Conservation (phyloP, 257 asterid genomes). For the Solanum pimpinellifolium region DNA sequence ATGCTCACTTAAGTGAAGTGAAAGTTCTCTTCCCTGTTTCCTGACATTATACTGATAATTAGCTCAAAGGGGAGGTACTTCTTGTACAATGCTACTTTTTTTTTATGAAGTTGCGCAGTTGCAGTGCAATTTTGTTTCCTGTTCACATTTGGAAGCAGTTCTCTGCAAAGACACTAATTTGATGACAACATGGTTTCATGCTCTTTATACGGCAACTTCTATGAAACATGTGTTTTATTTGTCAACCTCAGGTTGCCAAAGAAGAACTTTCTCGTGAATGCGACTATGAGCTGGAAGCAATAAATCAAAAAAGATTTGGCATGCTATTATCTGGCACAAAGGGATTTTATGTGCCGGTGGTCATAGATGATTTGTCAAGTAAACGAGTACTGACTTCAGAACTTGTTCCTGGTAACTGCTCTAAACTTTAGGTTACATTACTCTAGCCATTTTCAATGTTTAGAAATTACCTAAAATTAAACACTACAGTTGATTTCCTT, state of each 20-base stretch:
- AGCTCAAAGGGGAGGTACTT: not conserved
- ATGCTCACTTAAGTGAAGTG: not conserved
- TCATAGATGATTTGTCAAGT: slow-evolving; percentile 68
- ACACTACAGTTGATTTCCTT: not conserved
- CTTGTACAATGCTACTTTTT: not conserved
- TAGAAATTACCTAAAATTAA: not conserved
- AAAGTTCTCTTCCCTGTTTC: not conserved
- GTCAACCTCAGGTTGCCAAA: slow-evolving; percentile 65
- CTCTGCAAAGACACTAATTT: not conserved
- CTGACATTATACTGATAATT: not conserved
- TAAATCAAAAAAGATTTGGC: slow-evolving; percentile 70
- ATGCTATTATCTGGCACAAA: slow-evolving; percentile 31
- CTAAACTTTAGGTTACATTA: not conserved
- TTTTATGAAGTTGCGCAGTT: not conserved
- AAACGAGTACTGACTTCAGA: slow-evolving; percentile 81
- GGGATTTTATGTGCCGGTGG: slow-evolving; percentile 81
- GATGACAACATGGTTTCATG: not conserved
- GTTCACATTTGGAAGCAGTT: not conserved
- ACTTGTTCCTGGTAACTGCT: slow-evolving; percentile 70
- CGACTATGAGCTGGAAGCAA: slow-evolving; percentile 76
- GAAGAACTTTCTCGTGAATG: slow-evolving; percentile 95
- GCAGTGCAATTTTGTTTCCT: not conserved
- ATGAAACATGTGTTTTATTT: not conserved
- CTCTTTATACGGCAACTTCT: not conserved
- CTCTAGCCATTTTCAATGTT: not conserved